Evolutionary conservation across 1,139 yeast genomes (phyloP).

Genomic region (Magnusiomyces suaveolens): DNA sequence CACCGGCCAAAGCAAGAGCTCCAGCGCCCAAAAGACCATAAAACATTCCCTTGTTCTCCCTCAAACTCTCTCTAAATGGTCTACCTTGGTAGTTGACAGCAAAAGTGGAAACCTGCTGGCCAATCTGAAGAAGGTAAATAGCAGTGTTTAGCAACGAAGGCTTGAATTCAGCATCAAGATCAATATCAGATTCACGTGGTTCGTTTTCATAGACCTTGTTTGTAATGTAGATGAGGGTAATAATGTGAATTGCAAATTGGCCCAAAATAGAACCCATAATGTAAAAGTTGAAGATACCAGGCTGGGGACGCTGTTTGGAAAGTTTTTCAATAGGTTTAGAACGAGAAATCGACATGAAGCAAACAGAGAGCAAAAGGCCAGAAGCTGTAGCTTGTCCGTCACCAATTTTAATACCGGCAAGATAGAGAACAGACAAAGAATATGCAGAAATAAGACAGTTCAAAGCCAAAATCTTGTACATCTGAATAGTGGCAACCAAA

Average conservation of each 20-base stretch:
- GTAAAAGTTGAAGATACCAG: conserved; percentile 88
- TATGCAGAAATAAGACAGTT: conserved; percentile 96
- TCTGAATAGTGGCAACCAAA: conserved; percentile 91
- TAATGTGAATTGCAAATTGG: conserved; percentile 88
- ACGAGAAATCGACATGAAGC: conserved; percentile 90
- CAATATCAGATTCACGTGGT: conserved; percentile 83
- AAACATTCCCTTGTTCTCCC: conserved; percentile 92
- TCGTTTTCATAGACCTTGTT: conserved; percentile 74
- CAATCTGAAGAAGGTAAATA: conserved; percentile 84
- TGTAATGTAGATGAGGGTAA: conserved; percentile 73
- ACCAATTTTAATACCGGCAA: conserved; percentile 97
- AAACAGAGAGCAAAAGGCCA: conserved; percentile 81
- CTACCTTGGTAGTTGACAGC: conserved; percentile 96
- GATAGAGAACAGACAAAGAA: conserved; percentile 82
- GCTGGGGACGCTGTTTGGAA: conserved; percentile 93
- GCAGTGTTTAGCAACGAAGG: conserved; percentile 95
- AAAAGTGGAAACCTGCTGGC: conserved; percentile 95
- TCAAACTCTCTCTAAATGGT: conserved; percentile 88
- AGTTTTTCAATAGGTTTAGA: conserved; percentile 85
- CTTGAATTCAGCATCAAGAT: conserved; percentile 75
- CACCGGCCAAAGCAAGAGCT: conserved; percentile 76
- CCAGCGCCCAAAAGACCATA: conserved; percentile 91
- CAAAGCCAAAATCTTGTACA: conserved; percentile 95
- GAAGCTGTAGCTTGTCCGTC: conserved; percentile 94
- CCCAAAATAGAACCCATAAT: conserved; percentile 97